A percentile compares a stretch with the other conserved stretches of the same genome.
These are phyloP conservation scores for Sideroxylon spinosum DNA, from an alignment of 179 eudicot genomes.

Conservation along the genomic window DNA sequence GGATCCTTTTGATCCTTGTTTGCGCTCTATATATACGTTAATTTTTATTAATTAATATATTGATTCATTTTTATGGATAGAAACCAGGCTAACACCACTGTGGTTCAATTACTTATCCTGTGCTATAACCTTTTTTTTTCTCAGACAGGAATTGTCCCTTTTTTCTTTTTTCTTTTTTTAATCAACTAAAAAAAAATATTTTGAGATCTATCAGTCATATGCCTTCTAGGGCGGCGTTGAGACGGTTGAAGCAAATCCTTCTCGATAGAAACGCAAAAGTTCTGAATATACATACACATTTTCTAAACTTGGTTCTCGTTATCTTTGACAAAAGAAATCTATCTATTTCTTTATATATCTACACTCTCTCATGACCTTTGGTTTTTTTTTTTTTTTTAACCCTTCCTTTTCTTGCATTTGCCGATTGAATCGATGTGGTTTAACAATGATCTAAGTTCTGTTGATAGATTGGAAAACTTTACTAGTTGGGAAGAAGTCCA, in stretches of 20 bases:
- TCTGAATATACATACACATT: neutral
- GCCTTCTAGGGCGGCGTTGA: neutral
- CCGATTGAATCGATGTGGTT: too few species aligned
- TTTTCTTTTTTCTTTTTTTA: neutral
- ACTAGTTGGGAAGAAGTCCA: too few species aligned
- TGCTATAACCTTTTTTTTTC: too few species aligned
- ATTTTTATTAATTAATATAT: neutral
- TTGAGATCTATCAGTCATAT: neutral
- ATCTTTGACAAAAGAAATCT: too few species aligned
- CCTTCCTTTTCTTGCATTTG: too few species aligned
- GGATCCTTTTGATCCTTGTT: neutral
- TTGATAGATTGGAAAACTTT: too few species aligned
- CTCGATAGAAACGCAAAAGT: conserved; percentile 11
- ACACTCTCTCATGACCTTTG: too few species aligned
- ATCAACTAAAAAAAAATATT: neutral
- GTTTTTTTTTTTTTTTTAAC: too few species aligned
- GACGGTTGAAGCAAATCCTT: conserved; percentile 17
- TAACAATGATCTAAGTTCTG: too few species aligned
- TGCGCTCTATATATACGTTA: neutral
- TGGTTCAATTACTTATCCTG: neutral
- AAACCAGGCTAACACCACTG: neutral
- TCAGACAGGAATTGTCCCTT: neutral
- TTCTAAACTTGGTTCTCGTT: too few species aligned
- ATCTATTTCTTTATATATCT: too few species aligned
- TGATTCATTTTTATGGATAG: neutral